phyloP scores from a whole-genome alignment of 371 early-diverging fungal species.

The Lichtheimia ornata region DNA sequence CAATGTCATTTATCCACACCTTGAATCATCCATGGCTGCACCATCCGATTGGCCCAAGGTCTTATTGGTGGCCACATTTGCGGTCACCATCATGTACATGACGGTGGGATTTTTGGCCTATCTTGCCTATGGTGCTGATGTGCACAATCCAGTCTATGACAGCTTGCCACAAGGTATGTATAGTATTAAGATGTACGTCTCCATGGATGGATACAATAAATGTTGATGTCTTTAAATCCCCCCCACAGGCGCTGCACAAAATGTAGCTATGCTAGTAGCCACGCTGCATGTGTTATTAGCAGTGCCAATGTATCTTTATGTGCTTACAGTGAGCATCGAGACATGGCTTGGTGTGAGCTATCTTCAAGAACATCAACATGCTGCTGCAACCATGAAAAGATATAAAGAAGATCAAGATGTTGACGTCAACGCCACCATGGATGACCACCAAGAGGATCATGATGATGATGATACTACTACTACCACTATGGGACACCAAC shows the following conservation, averaged over 20 bases:
- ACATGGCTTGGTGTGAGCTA: conserved; percentile 21
- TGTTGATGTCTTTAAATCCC: too few relatives aligned
- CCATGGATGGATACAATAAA: too few relatives aligned
- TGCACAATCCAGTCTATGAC: conserved; percentile 68
- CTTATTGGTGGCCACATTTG: conserved; percentile 62
- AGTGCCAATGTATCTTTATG: conserved; percentile 79
- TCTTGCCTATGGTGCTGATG: conserved; percentile 73
- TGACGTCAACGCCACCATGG: neutral
- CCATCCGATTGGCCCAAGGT: conserved; percentile 74
- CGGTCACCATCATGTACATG: conserved; percentile 74
- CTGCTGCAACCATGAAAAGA: neutral
- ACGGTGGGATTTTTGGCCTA: conserved; percentile 76
- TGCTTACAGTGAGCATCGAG: conserved; percentile 71
- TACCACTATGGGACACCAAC: neutral
- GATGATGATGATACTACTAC: neutral
- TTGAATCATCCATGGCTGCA: conserved; percentile 71
- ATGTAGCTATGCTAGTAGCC: conserved; percentile 70
- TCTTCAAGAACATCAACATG: neutral
- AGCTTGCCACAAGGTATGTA: conserved; percentile 52
- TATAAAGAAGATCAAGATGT: neutral
- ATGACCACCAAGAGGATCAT: neutral
- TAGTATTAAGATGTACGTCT: neutral
- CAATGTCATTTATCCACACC: conserved; percentile 54
- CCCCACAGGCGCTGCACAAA: conserved; percentile 57
- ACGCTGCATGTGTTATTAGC: conserved; percentile 81